These are phyloP conservation scores for Phytophthora sansomeana DNA, from an alignment of 352 stramenopile genomes.

Conservation along the genomic window DNA sequence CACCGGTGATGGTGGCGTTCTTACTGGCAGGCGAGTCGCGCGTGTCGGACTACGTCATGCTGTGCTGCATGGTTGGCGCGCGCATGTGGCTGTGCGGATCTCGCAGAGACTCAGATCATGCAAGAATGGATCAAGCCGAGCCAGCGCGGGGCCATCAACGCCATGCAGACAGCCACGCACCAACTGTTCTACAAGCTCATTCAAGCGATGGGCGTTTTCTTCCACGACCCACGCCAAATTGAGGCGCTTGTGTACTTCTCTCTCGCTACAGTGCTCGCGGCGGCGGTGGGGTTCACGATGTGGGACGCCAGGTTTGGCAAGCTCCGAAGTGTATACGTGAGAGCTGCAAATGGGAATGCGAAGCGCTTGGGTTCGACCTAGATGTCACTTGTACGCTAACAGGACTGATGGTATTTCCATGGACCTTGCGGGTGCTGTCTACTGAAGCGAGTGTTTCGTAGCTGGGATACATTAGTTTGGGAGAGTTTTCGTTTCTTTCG, in stretches of 20 bases:
- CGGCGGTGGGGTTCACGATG: no score
- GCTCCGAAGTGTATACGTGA: no score
- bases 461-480: no score
- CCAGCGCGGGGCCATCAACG: constrained; percentile 57
- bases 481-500: no score
- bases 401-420: no score
- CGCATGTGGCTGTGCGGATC: constrained; percentile 58
- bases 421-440: no score
- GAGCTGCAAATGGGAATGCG: no score
- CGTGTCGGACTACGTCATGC: constrained; percentile 63
- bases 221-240: constrained; percentile 62
- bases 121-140: constrained; percentile 70
- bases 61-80: constrained; percentile 55
- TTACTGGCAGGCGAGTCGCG: constrained; percentile 55
- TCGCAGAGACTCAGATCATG: constrained; percentile 78
- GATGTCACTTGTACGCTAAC: no score
- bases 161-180: constrained; percentile 72
- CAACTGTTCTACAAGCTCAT: constrained; percentile 77
- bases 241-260: constrained; percentile 65
- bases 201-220: constrained; percentile 59
- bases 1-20: constrained; percentile 52
- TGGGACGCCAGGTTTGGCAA: no score
- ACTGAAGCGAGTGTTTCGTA: no score
- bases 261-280: constrained; percentile 47
- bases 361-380: no score